Base-by-base conservation (phyloP, 2,329 filamentous ascomycete species). In the Hyphodiscus sp. region DNA sequence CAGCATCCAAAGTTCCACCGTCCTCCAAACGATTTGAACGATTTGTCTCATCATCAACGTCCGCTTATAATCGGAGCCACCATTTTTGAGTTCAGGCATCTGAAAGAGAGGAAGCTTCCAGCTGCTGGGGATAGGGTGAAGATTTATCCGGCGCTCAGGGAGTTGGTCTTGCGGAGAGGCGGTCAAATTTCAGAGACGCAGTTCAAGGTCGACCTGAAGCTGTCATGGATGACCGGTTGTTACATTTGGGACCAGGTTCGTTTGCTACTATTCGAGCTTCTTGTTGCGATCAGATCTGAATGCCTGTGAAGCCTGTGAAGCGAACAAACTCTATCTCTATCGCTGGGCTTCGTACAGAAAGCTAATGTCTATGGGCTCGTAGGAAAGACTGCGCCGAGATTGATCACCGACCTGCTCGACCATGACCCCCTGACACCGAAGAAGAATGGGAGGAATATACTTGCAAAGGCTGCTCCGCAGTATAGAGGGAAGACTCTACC, bases 401-500 rank as follows among this genome's bases (percentile, higher is more conserved):
- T 77, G 54, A 66, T 74, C 50, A 63, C 70, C 47, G 75, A 77
- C 64, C 61, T 77, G 41, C 61, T 71, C 29, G 67, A 71, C 54
- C 75, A 76, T 57, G 71, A 74, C 59, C 67, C 69, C 26, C 62
- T 64, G 63, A 69, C 72, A 20, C 49, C 26, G 41, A 42, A 53
- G 20, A 58, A 52, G 33, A 59, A 60, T 30, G 74, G 73, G 52
- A 74, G 73, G 58, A 66, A 69, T 41, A 68, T 85, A 49, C 76
- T 88, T 46, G 76, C 78, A 43, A 76, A 82, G 55, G 69, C 77
- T 20, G 78, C 82, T 45, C 79, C 78, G 7, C 73, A 75, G n/a
- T 78, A 75, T 52, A 64, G 67, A 53, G 66, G 67, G 6, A 55
- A 53, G 20, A 54, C 55, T 41, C 45, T 54, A 7, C 56, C 59